phyloP scores from a whole-genome alignment of 2,329 filamentous ascomycete species.

The Paracamarosporium sp. region DNA sequence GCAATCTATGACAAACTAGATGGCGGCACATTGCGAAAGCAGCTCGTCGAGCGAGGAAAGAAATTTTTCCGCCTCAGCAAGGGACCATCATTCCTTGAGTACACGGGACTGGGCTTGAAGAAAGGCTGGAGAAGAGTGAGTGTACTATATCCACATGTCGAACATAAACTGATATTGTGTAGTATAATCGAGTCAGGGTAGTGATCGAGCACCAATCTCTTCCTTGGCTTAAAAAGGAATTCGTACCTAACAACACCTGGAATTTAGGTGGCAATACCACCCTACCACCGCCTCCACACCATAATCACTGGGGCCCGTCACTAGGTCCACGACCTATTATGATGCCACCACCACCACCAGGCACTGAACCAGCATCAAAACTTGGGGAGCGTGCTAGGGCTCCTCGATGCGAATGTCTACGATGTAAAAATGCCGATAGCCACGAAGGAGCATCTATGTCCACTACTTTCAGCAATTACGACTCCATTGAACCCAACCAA shows the following conservation, averaged over 20 bases:
- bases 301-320: no score
- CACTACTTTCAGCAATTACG: conserved; percentile 11
- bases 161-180: not conserved
- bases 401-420: conserved; percentile 1
- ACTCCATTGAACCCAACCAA: conserved; percentile 2
- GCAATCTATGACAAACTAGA: conserved; percentile 6
- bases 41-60: conserved; percentile 14
- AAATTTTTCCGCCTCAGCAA: conserved; percentile 6
- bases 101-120: conserved; percentile 6
- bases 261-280: not conserved
- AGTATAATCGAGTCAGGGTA: not conserved
- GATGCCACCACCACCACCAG: no score
- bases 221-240: not conserved
- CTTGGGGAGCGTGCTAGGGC: not conserved
- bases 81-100: conserved; percentile 8
- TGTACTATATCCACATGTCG: not conserved
- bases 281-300: no score
- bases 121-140: not conserved
- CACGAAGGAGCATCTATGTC: not conserved
- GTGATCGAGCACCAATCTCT: not conserved
- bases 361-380: not conserved
- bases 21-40: not conserved
- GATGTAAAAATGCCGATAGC: not conserved
- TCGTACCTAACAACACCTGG: not conserved
- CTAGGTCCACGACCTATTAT: no score